These are phyloP conservation scores for Paecilomyces sp. DNA, from an alignment of 2,329 filamentous ascomycete species.

Conservation along the genomic window DNA sequence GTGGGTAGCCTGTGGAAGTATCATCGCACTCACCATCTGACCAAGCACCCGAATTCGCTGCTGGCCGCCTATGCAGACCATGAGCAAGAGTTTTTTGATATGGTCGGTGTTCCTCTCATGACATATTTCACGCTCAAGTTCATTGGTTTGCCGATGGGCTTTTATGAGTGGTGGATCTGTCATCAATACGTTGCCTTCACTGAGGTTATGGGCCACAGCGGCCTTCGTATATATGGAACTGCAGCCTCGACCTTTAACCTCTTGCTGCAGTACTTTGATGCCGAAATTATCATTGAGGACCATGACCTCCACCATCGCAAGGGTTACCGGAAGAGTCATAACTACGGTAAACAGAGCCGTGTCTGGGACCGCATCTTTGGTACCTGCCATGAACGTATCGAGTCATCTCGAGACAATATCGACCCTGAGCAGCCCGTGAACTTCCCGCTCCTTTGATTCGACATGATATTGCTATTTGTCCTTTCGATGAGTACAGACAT, in stretches of 20 bases:
- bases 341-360: conserved; percentile 35
- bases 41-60: not conserved
- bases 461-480: no score
- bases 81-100: conserved; percentile 3
- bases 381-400: conserved; percentile 28
- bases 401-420: conserved; percentile 22
- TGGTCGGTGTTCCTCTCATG: conserved; percentile 1
- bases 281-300: conserved; percentile 38
- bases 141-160: not conserved
- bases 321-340: conserved; percentile 31
- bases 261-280: conserved; percentile 24
- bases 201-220: conserved; percentile 9
- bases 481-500: no score
- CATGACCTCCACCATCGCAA: conserved; percentile 34
- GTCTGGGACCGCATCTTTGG: conserved; percentile 33
- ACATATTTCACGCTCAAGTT: not conserved
- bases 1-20: not conserved
- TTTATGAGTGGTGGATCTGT: not conserved
- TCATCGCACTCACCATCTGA: not conserved
- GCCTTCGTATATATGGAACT: conserved; percentile 8
- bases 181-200: not conserved
- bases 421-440: conserved; percentile 14
- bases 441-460: no score
- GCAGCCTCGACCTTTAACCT: conserved; percentile 21
- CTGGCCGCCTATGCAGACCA: not conserved